Percentiles rank a stretch among this genome's conserved stretches.
Conservation (phyloP, 257 asterid genomes). For the Thymus quinquecostatus region DNA sequence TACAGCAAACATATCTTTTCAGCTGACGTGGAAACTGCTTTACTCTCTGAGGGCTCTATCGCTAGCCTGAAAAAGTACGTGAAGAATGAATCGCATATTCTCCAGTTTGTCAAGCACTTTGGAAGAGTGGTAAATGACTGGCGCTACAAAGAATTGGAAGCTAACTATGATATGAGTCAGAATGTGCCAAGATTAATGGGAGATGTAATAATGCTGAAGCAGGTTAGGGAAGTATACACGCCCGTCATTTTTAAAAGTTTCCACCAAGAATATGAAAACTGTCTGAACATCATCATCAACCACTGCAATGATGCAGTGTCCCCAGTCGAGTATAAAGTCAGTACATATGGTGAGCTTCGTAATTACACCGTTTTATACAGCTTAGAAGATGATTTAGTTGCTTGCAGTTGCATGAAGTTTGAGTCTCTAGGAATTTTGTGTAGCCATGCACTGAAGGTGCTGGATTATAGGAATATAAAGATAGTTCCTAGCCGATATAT, state of each 20-base stretch:
- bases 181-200: constrained; percentile 57
- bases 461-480: constrained; percentile 60
- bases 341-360: constrained; percentile 53
- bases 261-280: constrained; percentile 54
- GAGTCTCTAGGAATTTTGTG: constrained; percentile 59
- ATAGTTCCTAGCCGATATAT: constrained; percentile 53
- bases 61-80: constrained; percentile 48
- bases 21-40: constrained; percentile 48
- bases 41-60: constrained; percentile 45
- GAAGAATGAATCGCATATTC: constrained; percentile 46
- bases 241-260: constrained; percentile 46
- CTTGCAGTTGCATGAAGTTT: constrained; percentile 69
- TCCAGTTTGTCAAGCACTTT: constrained; percentile 57
- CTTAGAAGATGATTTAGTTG: constrained; percentile 49
- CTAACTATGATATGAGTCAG: constrained; percentile 64
- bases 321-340: constrained; percentile 49
- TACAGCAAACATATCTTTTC: constrained; percentile 48
- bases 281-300: constrained; percentile 46
- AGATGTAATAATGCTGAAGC: constrained; percentile 57
- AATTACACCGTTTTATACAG: constrained; percentile 47
- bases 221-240: constrained; percentile 58
- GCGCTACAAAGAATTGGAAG: constrained; percentile 66
- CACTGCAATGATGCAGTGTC: constrained; percentile 41
- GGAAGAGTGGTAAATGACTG: constrained; percentile 56
- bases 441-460: constrained; percentile 68